phyloP scores from a whole-genome alignment of 2,329 filamentous ascomycete genomes.

The Juglanconis sp. region DNA sequence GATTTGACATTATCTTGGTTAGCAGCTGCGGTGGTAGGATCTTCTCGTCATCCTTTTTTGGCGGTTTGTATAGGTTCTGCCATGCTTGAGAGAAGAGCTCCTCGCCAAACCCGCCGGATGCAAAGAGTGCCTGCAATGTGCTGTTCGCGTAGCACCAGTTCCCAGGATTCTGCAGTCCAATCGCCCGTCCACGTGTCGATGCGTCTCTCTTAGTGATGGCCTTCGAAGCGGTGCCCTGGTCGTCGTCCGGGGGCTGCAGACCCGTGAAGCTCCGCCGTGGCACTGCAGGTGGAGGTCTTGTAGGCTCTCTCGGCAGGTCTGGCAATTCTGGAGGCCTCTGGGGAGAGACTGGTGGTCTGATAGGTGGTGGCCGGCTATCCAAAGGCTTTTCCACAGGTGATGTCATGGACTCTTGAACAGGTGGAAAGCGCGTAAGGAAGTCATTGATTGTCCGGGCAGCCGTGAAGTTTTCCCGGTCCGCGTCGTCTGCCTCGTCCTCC shows the following conservation, averaged over 20 bases:
- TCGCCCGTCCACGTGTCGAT: slow-evolving; percentile 50
- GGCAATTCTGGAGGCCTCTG: slow-evolving; percentile 33
- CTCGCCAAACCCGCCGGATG: slow-evolving; percentile 66
- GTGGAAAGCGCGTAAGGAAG: slow-evolving; percentile 78
- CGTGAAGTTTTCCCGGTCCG: not conserved
- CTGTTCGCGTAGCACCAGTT: slow-evolving; percentile 92
- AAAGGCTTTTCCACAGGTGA: slow-evolving; percentile 30
- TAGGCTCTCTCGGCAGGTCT: slow-evolving; percentile 55
- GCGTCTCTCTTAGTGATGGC: slow-evolving; percentile 36
- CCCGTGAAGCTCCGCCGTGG: slow-evolving; percentile 77
- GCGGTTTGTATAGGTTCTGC: slow-evolving; percentile 63
- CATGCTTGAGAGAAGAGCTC: slow-evolving; percentile 57
- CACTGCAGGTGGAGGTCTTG: slow-evolving; percentile 65
- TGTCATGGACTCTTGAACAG: slow-evolving; percentile 61
- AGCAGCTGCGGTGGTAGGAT: slow-evolving; percentile 55
- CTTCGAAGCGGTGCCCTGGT: slow-evolving; percentile 40
- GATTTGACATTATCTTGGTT: slow-evolving; percentile 55
- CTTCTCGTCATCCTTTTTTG: slow-evolving; percentile 59
- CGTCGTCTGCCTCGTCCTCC: slow-evolving; percentile 7
- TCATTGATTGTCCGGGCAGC: slow-evolving; percentile 40
- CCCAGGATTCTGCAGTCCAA: slow-evolving; percentile 73
- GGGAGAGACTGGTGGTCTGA: not conserved
- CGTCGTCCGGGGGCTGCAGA: slow-evolving; percentile 45
- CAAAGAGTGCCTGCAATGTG: slow-evolving; percentile 78
- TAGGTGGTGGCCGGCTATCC: slow-evolving; percentile 1